A percentile compares a stretch with the other conserved stretches of the same genome.
phyloP scores from a whole-genome alignment of 805 yeast genomes.

The Ogataea minuta region DNA sequence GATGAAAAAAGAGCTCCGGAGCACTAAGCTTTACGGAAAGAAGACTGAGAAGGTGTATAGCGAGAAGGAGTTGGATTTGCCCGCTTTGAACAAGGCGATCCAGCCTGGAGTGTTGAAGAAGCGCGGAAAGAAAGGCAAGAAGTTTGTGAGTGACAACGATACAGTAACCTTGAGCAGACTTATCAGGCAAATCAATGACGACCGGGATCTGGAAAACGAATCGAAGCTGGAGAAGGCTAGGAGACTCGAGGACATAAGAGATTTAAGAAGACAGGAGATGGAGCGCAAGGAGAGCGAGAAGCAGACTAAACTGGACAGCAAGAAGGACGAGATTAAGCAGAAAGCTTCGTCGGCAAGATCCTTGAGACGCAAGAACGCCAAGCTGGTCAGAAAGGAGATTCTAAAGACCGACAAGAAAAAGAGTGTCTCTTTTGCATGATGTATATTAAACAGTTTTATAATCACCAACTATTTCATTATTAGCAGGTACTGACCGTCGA shows the following conservation, averaged over 20 bases:
- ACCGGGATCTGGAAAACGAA: slow-evolving; percentile 73
- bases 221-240: slow-evolving; percentile 88
- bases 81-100: slow-evolving; percentile 76
- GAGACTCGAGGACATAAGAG: slow-evolving; percentile 87
- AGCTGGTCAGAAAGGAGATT: slow-evolving; percentile 29
- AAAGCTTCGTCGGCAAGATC: slow-evolving; percentile 71
- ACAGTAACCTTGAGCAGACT: slow-evolving; percentile 60
- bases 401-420: slow-evolving; percentile 33
- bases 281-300: slow-evolving; percentile 79
- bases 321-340: slow-evolving; percentile 71
- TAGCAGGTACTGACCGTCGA: slow-evolving; percentile 11
- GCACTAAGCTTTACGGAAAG: slow-evolving; percentile 65
- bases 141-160: slow-evolving; percentile 71
- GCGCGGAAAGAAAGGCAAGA: slow-evolving; percentile 85
- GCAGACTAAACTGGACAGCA: slow-evolving; percentile 65
- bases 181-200: slow-evolving; percentile 78
- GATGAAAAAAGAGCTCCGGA: slow-evolving; percentile 65
- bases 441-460: slow-evolving; percentile 1
- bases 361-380: slow-evolving; percentile 58
- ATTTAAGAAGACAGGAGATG: slow-evolving; percentile 79
- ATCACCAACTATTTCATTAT: slow-evolving; percentile 7
- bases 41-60: slow-evolving; percentile 55
- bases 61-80: slow-evolving; percentile 79
- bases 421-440: slow-evolving; percentile 50
- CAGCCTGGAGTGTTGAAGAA: slow-evolving; percentile 77